Conservation (phyloP, 495 filamentous ascomycete genomes). For the Aspergillus sclerotioniger region DNA sequence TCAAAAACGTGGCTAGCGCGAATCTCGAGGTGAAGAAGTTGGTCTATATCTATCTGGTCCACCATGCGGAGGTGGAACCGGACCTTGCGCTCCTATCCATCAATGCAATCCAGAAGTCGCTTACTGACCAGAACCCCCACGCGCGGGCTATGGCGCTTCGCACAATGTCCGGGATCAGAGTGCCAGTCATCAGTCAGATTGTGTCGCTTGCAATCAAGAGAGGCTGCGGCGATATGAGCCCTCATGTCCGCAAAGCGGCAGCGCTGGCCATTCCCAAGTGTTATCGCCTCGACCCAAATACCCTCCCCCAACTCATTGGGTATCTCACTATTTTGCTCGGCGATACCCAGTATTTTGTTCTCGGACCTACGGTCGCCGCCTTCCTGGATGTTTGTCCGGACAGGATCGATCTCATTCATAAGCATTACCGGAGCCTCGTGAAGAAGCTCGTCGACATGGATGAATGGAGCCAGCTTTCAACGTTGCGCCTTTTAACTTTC, state of each 20-base stretch:
- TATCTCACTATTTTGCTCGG: slow-evolving; percentile 74
- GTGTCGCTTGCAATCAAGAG: slow-evolving; percentile 94
- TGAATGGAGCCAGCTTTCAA: slow-evolving; percentile 91
- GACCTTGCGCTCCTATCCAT: slow-evolving; percentile 94
- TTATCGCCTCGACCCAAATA: slow-evolving; percentile 86
- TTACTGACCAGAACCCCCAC: slow-evolving; percentile 87
- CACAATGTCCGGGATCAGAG: slow-evolving; percentile 92
- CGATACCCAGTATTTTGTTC: slow-evolving; percentile 92
- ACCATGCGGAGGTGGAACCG: slow-evolving; percentile 91
- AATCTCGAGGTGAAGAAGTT: slow-evolving; percentile 94
- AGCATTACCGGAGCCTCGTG: slow-evolving; percentile 78
- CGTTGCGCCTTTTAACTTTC: slow-evolving; percentile 71
- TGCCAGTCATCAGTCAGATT: slow-evolving; percentile 98
- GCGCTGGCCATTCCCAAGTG: slow-evolving; percentile 97
- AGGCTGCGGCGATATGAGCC: slow-evolving; percentile 89
- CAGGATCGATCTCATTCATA: slow-evolving; percentile 81
- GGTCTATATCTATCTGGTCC: slow-evolving; percentile 95
- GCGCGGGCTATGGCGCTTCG: slow-evolving; percentile 86
- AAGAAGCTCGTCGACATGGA: slow-evolving; percentile 98
- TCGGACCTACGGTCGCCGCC: slow-evolving; percentile 85
- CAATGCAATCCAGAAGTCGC: slow-evolving; percentile 96
- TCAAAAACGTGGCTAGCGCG: slow-evolving; percentile 92
- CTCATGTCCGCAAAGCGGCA: slow-evolving; percentile 87
- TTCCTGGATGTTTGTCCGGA: slow-evolving; percentile 88
- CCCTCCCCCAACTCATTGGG: slow-evolving; percentile 77